Conservation (phyloP, 176 grass and related monocot genomes). For the Chloris gayana region DNA sequence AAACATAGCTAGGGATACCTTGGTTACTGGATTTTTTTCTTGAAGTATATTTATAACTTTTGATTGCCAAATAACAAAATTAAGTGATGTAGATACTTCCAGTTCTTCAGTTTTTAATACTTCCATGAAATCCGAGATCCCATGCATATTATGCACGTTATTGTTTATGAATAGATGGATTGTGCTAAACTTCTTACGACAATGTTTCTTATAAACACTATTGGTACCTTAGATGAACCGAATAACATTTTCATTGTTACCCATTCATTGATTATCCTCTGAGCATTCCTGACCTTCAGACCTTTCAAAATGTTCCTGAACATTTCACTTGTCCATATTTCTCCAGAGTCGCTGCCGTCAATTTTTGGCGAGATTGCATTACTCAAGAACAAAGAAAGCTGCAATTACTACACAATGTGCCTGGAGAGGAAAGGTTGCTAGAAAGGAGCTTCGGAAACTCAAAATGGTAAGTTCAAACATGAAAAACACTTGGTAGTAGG, state of each 20-base stretch:
- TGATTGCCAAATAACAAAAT: background rate
- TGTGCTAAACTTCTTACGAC: background rate
- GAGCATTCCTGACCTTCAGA: background rate
- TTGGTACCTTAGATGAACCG: conserved; percentile 6
- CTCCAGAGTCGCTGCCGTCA: conserved; percentile 79
- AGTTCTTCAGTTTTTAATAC: conserved; percentile 17
- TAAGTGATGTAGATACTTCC: background rate
- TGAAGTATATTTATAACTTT: background rate
- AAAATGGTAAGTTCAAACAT: conserved; percentile 69
- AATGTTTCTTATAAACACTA: conserved; percentile 26
- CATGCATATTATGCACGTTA: background rate
- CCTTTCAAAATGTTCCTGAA: conserved; percentile 27
- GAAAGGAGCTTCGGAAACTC: conserved; percentile 87
- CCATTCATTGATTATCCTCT: background rate
- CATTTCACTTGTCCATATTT: conserved; percentile 34
- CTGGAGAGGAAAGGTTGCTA: conserved; percentile 95
- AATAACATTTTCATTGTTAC: background rate
- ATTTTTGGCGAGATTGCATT: conserved; percentile 71
- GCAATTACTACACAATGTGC: conserved; percentile 88
- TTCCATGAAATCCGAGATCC: conserved; percentile 16
- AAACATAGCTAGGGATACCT: conserved; percentile 2
- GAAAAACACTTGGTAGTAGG: background rate
- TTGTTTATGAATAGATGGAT: conserved; percentile 26
- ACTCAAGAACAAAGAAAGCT: conserved; percentile 90
- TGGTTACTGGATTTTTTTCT: conserved; percentile 1